Percentiles rank a stretch among this genome's conserved stretches.
These are phyloP conservation scores for Omphalotus olearius DNA, from an alignment of 1,284 basidiomycete genomes.

Conservation along the genomic window DNA sequence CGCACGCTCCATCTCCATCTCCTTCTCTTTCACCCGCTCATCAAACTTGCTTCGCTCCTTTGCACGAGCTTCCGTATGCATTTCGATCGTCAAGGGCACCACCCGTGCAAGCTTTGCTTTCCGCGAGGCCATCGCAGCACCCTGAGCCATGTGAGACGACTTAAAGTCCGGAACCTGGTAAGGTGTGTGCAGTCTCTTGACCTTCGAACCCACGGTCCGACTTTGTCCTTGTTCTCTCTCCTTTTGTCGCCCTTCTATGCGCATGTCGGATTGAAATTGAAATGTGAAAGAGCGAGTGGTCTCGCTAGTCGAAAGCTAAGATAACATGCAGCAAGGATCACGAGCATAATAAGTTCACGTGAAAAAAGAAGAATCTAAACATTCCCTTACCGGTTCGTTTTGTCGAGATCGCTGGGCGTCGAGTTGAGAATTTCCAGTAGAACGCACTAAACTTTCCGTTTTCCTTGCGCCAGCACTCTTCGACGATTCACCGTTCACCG, in stretches of 20 bases:
- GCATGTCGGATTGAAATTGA: constrained; percentile 43
- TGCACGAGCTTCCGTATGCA: constrained; percentile 52
- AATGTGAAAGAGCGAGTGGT: constrained; percentile 47
- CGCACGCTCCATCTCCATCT: constrained; percentile 42
- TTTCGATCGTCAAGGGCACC: constrained; percentile 40
- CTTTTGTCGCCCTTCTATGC: constrained; percentile 31
- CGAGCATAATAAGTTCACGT: no score
- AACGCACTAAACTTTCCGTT: constrained; percentile 6
- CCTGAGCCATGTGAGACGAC: constrained; percentile 46
- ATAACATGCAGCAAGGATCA: background rate
- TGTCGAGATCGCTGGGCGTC: constrained; percentile 3
- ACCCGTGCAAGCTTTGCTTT: constrained; percentile 42
- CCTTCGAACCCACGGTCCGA: background rate
- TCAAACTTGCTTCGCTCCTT: constrained; percentile 63
- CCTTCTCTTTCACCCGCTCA: constrained; percentile 47
- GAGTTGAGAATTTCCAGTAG: constrained; percentile 7
- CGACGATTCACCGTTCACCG: no score
- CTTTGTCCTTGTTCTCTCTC: constrained; percentile 15
- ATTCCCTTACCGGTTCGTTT: no score
- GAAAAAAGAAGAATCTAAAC: no score
- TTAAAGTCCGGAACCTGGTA: constrained; percentile 49
- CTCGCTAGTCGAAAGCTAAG: constrained; percentile 27
- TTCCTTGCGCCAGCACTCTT: no score
- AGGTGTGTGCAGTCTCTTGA: constrained; percentile 6
- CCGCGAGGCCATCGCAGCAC: constrained; percentile 34